A percentile compares a stretch with the other conserved stretches of the same genome.
phyloP scores from a whole-genome alignment of 129 eudicot species.

The Calendula officinalis region DNA sequence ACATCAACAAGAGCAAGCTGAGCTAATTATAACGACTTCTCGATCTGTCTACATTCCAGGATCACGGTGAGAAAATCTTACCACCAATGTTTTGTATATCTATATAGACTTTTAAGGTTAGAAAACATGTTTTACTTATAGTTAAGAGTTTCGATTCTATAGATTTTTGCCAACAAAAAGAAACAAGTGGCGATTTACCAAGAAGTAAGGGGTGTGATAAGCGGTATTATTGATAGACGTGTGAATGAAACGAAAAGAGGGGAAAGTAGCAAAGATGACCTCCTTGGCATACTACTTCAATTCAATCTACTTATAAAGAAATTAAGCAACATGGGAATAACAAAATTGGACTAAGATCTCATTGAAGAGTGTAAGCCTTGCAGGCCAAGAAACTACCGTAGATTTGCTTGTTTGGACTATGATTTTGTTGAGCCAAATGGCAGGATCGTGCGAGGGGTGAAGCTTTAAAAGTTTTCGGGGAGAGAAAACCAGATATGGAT shows the following conservation, averaged over 20 bases:
- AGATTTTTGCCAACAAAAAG: conserved; percentile 33
- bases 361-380: conserved; percentile 39
- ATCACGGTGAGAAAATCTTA: conserved; percentile 17
- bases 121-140: not conserved
- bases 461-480: conserved; percentile 27
- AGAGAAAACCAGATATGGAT: conserved; percentile 32
- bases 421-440: conserved; percentile 34
- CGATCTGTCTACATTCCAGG: conserved; percentile 32
- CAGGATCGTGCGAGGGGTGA: conserved; percentile 35
- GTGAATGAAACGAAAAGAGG: conserved; percentile 8
- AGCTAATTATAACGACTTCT: not conserved
- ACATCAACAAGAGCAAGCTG: conserved; percentile 28
- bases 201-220: conserved; percentile 11
- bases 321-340: conserved; percentile 19
- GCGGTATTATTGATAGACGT: conserved; percentile 23
- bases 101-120: not conserved
- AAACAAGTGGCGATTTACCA: conserved; percentile 18
- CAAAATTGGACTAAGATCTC: conserved; percentile 31
- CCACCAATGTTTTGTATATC: not conserved
- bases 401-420: conserved; percentile 40
- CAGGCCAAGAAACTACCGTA: conserved; percentile 40
- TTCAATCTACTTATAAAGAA: conserved; percentile 25
- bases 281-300: conserved; percentile 22
- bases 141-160: not conserved
- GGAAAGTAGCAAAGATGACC: conserved; percentile 19